Evolutionary conservation across 108 stramenopile genomes (phyloP).

Genomic region (Skeletonema menzelii): DNA sequence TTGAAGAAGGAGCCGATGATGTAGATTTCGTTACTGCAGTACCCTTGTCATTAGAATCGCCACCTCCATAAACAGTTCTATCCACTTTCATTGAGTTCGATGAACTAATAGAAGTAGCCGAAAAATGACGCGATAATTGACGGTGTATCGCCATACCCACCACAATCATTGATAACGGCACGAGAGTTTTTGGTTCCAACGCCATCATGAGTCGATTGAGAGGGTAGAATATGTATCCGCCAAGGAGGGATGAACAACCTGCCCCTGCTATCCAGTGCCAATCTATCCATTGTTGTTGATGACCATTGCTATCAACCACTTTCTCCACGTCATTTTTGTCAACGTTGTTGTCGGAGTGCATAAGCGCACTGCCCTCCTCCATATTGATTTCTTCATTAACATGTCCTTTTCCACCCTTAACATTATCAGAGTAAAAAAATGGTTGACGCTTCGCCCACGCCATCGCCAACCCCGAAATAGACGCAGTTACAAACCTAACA

Average conservation of each 20-base stretch:
- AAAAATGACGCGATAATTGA: background rate
- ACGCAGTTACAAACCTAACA: constrained; percentile 27
- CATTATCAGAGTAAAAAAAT: background rate
- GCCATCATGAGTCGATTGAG: constrained; percentile 9
- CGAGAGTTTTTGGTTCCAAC: constrained; percentile 4
- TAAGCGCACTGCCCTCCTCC: constrained; percentile 24
- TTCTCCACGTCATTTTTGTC: background rate
- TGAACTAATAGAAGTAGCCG: background rate
- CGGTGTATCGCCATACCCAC: background rate
- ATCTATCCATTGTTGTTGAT: constrained; percentile 14
- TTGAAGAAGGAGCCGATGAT: background rate
- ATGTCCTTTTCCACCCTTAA: background rate
- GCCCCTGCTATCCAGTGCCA: constrained; percentile 19
- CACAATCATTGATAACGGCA: background rate
- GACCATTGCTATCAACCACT: background rate
- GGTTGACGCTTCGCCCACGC: constrained; percentile 10
- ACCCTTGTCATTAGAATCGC: background rate
- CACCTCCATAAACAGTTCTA: background rate
- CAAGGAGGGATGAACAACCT: constrained; percentile 8
- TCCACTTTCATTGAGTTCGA: background rate
- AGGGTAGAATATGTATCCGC: constrained; percentile 25
- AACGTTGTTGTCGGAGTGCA: background rate
- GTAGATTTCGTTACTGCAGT: background rate
- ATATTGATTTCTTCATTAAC: background rate
- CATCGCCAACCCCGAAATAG: constrained; percentile 10